These are phyloP conservation scores for Ascochyta lentis DNA, from an alignment of 2,329 filamentous ascomycete genomes.

Conservation along the genomic window DNA sequence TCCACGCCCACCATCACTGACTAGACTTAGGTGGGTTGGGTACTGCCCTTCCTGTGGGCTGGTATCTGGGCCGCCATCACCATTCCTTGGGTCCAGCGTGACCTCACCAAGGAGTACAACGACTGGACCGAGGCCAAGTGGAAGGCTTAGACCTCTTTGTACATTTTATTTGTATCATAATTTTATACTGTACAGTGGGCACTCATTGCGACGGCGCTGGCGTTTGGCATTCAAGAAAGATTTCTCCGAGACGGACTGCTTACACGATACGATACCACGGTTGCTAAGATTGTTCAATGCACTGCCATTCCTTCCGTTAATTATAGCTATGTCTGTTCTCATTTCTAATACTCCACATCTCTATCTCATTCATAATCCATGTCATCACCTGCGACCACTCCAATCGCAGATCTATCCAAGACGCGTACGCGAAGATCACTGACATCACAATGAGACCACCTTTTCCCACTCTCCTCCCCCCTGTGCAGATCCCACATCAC, in stretches of 20 bases:
- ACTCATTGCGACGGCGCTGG: constrained; percentile 14
- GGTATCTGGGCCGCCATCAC: constrained; percentile 56
- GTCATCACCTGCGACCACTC: background rate
- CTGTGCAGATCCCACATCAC: constrained; percentile 3
- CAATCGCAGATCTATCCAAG: background rate
- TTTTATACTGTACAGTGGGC: constrained; percentile 1
- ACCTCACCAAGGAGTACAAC: constrained; percentile 44
- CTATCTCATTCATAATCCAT: background rate
- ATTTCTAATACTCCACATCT: too few species aligned
- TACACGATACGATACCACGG: constrained; percentile 16
- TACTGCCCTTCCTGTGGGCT: constrained; percentile 58
- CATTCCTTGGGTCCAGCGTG: constrained; percentile 53
- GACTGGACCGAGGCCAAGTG: constrained; percentile 47
- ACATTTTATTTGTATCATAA: constrained; percentile 11
- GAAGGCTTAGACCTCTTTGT: constrained; percentile 38
- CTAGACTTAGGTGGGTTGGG: constrained; percentile 52
- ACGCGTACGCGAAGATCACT: constrained; percentile 10
- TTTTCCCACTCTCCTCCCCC: background rate
- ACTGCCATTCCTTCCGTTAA: background rate
- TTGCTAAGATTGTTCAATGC: constrained; percentile 10
- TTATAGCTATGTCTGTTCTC: background rate
- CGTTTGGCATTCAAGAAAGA: background rate
- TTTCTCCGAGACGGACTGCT: background rate
- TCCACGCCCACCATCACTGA: constrained; percentile 16
- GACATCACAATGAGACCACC: constrained; percentile 14